phyloP scores from a whole-genome alignment of 2,329 filamentous ascomycete species.

The Rhexocercosporidium sp. region DNA sequence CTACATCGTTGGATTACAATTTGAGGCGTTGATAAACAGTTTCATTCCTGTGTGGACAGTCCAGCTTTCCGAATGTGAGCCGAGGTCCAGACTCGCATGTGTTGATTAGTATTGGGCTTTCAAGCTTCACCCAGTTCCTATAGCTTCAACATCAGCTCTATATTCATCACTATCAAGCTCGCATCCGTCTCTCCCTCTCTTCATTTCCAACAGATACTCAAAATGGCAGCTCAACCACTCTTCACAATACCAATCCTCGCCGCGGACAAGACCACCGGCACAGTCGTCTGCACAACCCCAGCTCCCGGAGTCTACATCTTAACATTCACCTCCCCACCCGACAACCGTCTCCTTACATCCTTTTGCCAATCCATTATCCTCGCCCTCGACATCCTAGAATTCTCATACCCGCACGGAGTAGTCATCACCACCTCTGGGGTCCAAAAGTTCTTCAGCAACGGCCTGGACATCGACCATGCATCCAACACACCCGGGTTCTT shows the following conservation, averaged over 20 bases:
- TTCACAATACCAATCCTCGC: constrained; percentile 65
- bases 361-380: constrained; percentile 71
- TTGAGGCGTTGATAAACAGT: too few relatives aligned
- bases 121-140: not conserved
- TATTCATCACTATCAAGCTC: not conserved
- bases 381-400: constrained; percentile 77
- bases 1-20: too few relatives aligned
- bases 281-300: constrained; percentile 67
- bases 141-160: not conserved
- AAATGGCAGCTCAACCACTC: constrained; percentile 44
- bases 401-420: constrained; percentile 68
- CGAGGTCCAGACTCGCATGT: constrained; percentile 23
- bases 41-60: not conserved
- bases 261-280: constrained; percentile 53
- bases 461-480: constrained; percentile 77
- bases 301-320: constrained; percentile 69
- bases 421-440: constrained; percentile 78
- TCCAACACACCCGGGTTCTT: constrained; percentile 64
- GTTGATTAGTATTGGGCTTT: constrained; percentile 2
- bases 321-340: constrained; percentile 71
- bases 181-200: not conserved
- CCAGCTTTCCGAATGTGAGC: not conserved
- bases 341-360: constrained; percentile 75
- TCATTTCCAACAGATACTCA: constrained; percentile 1
- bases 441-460: constrained; percentile 82